Conservation (phyloP, 129 eudicot genomes). For the Lactuca saligna region DNA sequence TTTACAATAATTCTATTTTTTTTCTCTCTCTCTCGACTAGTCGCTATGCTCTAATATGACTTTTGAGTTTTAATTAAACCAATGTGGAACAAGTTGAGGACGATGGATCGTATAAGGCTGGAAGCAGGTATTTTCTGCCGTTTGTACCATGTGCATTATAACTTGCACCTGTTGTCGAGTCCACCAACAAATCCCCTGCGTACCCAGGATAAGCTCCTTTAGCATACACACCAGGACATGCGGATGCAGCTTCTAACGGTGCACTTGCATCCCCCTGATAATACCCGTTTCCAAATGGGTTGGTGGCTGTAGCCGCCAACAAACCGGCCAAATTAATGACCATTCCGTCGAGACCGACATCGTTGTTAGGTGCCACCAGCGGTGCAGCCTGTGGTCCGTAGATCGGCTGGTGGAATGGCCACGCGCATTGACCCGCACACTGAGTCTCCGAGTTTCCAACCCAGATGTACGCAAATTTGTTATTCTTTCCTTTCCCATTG, state of each 20-base stretch:
- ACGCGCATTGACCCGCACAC: conserved; percentile 62
- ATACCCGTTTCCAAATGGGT: conserved; percentile 49
- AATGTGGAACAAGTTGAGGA: conserved; percentile 33
- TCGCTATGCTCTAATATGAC: neutral
- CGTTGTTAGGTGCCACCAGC: conserved; percentile 47
- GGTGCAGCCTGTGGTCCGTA: conserved; percentile 53
- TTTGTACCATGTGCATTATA: conserved; percentile 42
- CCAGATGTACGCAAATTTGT: conserved; percentile 45
- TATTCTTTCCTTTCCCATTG: conserved; percentile 23
- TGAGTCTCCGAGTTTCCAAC: conserved; percentile 56
- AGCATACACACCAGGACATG: conserved; percentile 43
- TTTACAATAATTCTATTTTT: conserved; percentile 9
- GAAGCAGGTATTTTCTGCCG: conserved; percentile 36
- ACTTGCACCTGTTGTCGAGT: conserved; percentile 38
- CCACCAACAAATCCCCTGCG: conserved; percentile 43
- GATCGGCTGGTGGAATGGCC: conserved; percentile 60
- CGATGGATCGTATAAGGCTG: conserved; percentile 37
- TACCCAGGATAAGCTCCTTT: conserved; percentile 49
- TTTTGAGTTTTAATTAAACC: conserved; percentile 14
- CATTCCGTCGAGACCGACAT: conserved; percentile 48
- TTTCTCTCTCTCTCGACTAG: neutral
- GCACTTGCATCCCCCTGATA: conserved; percentile 44
- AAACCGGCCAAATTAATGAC: conserved; percentile 36
- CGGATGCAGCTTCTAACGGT: conserved; percentile 46
- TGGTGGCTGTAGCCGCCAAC: conserved; percentile 44